Base-by-base conservation (phyloP, 352 stramenopile genomes). In the Aphanomyces euteiches region DNA sequence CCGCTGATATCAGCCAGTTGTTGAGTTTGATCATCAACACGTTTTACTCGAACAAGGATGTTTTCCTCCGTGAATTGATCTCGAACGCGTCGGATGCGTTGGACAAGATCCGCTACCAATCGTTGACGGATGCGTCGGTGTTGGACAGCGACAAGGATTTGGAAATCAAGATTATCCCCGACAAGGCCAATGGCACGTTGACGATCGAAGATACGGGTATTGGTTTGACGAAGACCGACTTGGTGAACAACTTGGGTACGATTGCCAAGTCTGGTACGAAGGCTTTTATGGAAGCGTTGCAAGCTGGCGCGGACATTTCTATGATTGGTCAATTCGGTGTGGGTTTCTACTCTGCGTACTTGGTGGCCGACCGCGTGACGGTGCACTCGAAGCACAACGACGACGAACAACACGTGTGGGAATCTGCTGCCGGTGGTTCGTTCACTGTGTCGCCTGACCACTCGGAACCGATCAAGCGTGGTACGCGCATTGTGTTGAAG, bases 281-380 rank as follows among this genome's bases (percentile, higher is more conserved):
- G 89, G 95, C 95, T 13, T 99, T 99, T 81, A 99, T 99, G 97
- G 97, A 99, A 84, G 97, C 97, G 4, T 84, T 99, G 21, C 87
- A 90, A 39, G 96, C 96, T 47, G 97, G 97, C 59, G 97, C 97
- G 10, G 97, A 99, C 75, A 99, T 99, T 79, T 97, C 84, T 69
- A 99, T 99, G 97, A 99, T 99, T 81, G 97, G 97, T 73, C 97
- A 99, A 87, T 99, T 99, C 80, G 97, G 97, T 89, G 97, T 99
- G 53, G 97, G 97, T 84, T 99, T 99, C 85, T 99, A 99, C 90
- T 99, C 97, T 19, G 97, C 96, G 13, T 99, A 99, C 82, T 82
- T 99, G 43, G 97, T 99, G 38, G 97, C 97, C 28, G 97, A 99
- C 79, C 98, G 98, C 80, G 97, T 99, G 19, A 93, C 97, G 57